Evolutionary conservation across 331 rosid species (phyloP), one percentile per base, ranked within the genome.

Genomic region (Saraca asoca): DNA sequence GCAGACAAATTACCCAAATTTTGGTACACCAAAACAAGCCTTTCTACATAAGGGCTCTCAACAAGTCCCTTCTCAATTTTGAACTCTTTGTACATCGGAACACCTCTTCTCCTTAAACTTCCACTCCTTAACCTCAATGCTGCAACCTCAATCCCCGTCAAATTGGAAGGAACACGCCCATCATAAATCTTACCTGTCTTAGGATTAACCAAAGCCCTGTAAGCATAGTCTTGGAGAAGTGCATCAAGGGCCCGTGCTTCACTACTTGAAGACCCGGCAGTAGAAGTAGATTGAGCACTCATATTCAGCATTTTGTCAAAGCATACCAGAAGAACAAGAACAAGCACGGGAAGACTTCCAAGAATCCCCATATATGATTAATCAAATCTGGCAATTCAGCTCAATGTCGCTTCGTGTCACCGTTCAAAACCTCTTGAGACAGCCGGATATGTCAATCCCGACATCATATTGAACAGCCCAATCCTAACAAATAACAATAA

Each of bases 111-210:
- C 74, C 75, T 83, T 52, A 91, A 75, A 84, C 98, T 91, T n/a
- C 98, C 98, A 77, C 91, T 88, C 78, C 98, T 85, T 51, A 89
- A 81, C 84, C 98, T 85, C 85, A 91, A 58, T 52, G 91, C 96
- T 7, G 88, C 44, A 72, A 83, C 72, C 69, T 75, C 54, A 70
- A 89, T 79, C 46, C 91, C 98, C 9, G 83, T 63, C 79, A 87
- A 80, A 83, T 82, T 89, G 3, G 84, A 70, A 55, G 96, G 93
- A 57, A 85, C 80, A 61, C 0, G 5, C n/a, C 85, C 96, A 8
- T 73, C 64, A 65, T 70, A 91, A 41, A 82, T 24, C 15, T 9
- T 68, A 60, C 98, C 98, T 1, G 95, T 91, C 81, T 57, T 83
- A 6, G 96, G 98, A 18, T 39, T 72, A 70, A 37, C 69, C 63